Percentiles rank a stretch among this genome's conserved stretches.
phyloP scores from a whole-genome alignment of 2,329 filamentous ascomycete genomes.

The Reticulascus tulasneorum region DNA sequence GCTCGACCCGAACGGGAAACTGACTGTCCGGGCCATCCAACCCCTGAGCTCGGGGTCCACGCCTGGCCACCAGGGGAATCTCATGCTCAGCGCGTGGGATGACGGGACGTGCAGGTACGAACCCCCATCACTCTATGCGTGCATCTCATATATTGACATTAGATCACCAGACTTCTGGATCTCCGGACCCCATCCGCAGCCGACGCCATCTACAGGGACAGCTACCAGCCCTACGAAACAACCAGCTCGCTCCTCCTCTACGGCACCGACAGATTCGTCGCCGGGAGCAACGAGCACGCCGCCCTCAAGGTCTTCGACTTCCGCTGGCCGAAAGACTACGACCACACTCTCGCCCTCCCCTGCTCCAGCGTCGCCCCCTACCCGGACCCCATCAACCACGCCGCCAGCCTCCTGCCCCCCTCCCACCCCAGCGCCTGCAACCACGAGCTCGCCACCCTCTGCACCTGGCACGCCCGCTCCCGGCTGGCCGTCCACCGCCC shows the following conservation, averaged over 20 bases:
- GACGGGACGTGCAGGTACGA: conserved; percentile 48
- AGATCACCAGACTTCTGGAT: conserved; percentile 34
- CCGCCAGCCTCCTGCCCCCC: conserved; percentile 13
- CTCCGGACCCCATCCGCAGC: conserved; percentile 42
- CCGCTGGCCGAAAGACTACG: conserved; percentile 45
- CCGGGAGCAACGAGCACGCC: conserved; percentile 39
- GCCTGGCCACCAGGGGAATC: conserved; percentile 27
- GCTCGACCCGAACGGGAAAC: conserved; percentile 25
- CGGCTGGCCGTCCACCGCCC: conserved; percentile 41
- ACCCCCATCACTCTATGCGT: too few relatives aligned
- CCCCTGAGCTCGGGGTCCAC: conserved; percentile 32
- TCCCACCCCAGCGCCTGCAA: conserved; percentile 28
- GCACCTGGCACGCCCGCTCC: conserved; percentile 46
- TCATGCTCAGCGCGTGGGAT: conserved; percentile 49
- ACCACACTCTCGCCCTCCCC: conserved; percentile 43
- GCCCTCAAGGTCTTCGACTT: conserved; percentile 52
- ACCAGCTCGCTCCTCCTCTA: conserved; percentile 46
- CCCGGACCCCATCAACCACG: conserved; percentile 25
- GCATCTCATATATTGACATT: too few relatives aligned
- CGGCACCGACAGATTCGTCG: conserved; percentile 47
- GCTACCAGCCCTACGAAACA: conserved; percentile 42
- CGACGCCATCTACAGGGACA: conserved; percentile 49
- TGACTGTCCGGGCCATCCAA: conserved; percentile 42
- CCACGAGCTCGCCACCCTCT: conserved; percentile 25
- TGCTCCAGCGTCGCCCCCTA: conserved; percentile 36